A percentile compares a stretch with the other conserved stretches of the same genome.
Evolutionary conservation across 2,329 filamentous ascomycete species (phyloP).

Genomic region (Xylariaceae sp.): DNA sequence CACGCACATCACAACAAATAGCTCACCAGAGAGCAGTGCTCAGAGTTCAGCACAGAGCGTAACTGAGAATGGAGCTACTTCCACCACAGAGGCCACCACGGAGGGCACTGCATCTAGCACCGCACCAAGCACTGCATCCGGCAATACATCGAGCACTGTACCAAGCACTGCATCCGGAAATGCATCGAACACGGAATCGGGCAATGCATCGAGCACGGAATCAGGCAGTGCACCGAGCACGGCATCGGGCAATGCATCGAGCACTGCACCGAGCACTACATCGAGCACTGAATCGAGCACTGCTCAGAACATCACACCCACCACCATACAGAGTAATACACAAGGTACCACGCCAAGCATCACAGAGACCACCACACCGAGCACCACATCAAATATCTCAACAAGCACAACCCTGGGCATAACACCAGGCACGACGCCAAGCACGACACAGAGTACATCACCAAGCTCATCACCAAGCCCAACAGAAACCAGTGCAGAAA

Average conservation of each 20-base stretch:
- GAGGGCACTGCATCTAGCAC: neutral
- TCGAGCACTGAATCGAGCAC: neutral
- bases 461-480: no score
- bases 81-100: neutral
- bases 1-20: constrained; percentile 4
- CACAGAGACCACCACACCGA: no score
- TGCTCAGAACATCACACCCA: neutral
- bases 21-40: neutral
- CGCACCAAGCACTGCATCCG: neutral
- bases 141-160: neutral
- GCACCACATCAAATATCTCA: no score
- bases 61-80: neutral
- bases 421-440: no score
- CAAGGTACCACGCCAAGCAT: neutral
- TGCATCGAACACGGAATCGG: neutral
- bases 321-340: neutral
- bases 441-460: no score
- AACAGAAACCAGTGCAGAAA: no score
- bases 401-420: no score
- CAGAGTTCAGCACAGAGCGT: neutral
- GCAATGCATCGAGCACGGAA: neutral
- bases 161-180: neutral
- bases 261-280: neutral
- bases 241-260: neutral
- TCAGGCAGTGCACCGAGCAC: neutral